Evolutionary conservation across 768 basidiomycete species (phyloP), one percentile per base, ranked within the genome.

Genomic region (Tulasnella calospora): DNA sequence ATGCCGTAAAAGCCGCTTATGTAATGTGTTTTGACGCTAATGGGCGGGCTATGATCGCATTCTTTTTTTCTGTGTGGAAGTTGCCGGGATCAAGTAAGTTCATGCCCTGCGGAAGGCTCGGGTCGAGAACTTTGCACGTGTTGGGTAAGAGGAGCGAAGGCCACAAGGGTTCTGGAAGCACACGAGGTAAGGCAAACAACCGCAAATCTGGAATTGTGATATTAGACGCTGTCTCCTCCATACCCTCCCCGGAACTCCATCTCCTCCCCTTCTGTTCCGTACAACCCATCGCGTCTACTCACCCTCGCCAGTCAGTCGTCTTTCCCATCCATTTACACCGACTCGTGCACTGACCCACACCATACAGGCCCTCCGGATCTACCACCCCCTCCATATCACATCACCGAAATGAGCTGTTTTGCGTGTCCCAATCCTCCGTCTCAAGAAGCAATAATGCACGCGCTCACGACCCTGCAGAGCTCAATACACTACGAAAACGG

Each of bases 1-100:
- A 67, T 67, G 61, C 61, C 61, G 61, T 67, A 67, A 67, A 67
- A 15, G 61, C 61, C 61, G 61, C 61, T 67, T 67, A 67, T 35
- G 30, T 67, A 67, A 67, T 5, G 12, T 21, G 23, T 27, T 30
- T 67, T 27, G 61, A 30, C 61, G 33, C 30, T 35, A 12, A 67
- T 30, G 61, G 61, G 33, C 23, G n/a, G 21, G 51, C n/a, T 51
- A 51, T 51, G n/a, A 23, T 51, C 3, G n/a, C 7, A 51, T 51
- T 51, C 51, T n/a, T 51, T 51, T 51, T 51, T 51, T 46, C 46
- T 19, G 2, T 46, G 61, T 67, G 61, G 61, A 67, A 67, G 61
- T 67, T 67, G 61, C 61, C 61, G 61, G 61, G 33, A 67, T 67
- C 30, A 67, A 67, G 61, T 67, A 67, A 35, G 61, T 67, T 67